Conservation (phyloP, 2,329 filamentous ascomycete genomes). For the Tolypocladium paradoxum region DNA sequence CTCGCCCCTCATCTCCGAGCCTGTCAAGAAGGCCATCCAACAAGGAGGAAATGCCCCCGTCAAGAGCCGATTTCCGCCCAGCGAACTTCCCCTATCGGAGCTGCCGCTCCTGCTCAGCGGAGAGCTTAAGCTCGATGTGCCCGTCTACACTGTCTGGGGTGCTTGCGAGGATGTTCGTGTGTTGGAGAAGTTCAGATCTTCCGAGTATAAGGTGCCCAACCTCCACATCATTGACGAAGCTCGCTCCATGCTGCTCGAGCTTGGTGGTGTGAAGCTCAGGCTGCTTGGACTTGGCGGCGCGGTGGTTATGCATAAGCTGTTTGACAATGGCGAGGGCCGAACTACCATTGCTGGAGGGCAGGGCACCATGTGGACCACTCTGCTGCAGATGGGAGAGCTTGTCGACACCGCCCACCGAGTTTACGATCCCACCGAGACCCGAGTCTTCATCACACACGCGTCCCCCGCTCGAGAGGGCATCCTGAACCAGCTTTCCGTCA, state of each 20-base stretch:
- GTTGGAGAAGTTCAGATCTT: slow-evolving; percentile 91
- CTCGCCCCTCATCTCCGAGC: slow-evolving; percentile 81
- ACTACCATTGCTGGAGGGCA: slow-evolving; percentile 97
- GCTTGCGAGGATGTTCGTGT: slow-evolving; percentile 97
- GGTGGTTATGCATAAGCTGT: slow-evolving; percentile 99
- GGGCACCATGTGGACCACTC: slow-evolving; percentile 98
- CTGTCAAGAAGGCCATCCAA: slow-evolving; percentile 56
- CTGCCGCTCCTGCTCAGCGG: slow-evolving; percentile 81
- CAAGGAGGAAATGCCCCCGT: slow-evolving; percentile 62
- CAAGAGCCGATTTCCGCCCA: slow-evolving; percentile 72
- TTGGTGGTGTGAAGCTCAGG: slow-evolving; percentile 91
- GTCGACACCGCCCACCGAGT: slow-evolving; percentile 97
- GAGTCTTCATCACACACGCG: slow-evolving; percentile 92
- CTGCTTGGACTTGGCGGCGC: slow-evolving; percentile 88
- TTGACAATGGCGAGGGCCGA: slow-evolving; percentile 94
- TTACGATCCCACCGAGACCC: slow-evolving; percentile 95
- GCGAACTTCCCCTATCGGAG: slow-evolving; percentile 84
- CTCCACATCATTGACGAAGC: slow-evolving; percentile 98
- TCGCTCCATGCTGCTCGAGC: slow-evolving; percentile 85
- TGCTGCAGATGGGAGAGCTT: slow-evolving; percentile 95
- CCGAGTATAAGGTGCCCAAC: slow-evolving; percentile 96
- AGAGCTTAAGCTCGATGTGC: slow-evolving; percentile 83
- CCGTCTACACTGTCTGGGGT: slow-evolving; percentile 98
- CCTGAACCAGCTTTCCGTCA: slow-evolving; percentile 93
- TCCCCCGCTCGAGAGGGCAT: slow-evolving; percentile 94